Percentiles rank a stretch among this genome's conserved stretches.
Evolutionary conservation across 2,329 filamentous ascomycete genomes (phyloP).

Genomic region (Botrytis fabae): DNA sequence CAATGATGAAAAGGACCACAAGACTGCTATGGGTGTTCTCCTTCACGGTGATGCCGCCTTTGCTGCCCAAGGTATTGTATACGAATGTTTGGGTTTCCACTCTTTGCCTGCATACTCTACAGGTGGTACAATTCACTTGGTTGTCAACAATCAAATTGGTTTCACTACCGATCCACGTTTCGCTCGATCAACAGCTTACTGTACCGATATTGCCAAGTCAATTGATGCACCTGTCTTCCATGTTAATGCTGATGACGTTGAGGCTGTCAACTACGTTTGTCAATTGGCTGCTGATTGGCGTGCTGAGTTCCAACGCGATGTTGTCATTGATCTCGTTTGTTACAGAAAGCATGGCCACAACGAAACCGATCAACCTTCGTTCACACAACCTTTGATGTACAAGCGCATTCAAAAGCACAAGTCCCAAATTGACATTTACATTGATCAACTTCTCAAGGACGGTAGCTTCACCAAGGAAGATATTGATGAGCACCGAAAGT

Average conservation of each 20-base stretch:
- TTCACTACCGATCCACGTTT: slow-evolving; percentile 99
- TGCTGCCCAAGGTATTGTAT: slow-evolving; percentile 93
- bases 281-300: slow-evolving; percentile 97
- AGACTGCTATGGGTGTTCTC: slow-evolving; percentile 90
- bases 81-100: slow-evolving; percentile 98
- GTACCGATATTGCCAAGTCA: slow-evolving; percentile 98
- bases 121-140: slow-evolving; percentile 92
- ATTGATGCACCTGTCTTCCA: slow-evolving; percentile 99
- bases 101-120: slow-evolving; percentile 94
- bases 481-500: slow-evolving; percentile 98
- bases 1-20: slow-evolving; percentile 86
- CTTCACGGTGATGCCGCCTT: slow-evolving; percentile 98
- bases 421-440: slow-evolving; percentile 85
- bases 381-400: slow-evolving; percentile 99
- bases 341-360: slow-evolving; percentile 99
- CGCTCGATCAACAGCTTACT: slow-evolving; percentile 95
- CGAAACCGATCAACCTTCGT: slow-evolving; percentile 98
- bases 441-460: slow-evolving; percentile 85
- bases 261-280: slow-evolving; percentile 97
- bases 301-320: slow-evolving; percentile 97
- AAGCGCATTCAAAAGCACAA: slow-evolving; percentile 89
- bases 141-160: slow-evolving; percentile 99
- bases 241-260: slow-evolving; percentile 97
- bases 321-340: slow-evolving; percentile 97
- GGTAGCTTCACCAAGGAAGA: slow-evolving; percentile 97